A percentile compares a stretch with the other conserved stretches of the same genome.
These are phyloP conservation scores for Aspergillus ellipticus DNA, from an alignment of 495 filamentous ascomycete species.

Conservation along the genomic window DNA sequence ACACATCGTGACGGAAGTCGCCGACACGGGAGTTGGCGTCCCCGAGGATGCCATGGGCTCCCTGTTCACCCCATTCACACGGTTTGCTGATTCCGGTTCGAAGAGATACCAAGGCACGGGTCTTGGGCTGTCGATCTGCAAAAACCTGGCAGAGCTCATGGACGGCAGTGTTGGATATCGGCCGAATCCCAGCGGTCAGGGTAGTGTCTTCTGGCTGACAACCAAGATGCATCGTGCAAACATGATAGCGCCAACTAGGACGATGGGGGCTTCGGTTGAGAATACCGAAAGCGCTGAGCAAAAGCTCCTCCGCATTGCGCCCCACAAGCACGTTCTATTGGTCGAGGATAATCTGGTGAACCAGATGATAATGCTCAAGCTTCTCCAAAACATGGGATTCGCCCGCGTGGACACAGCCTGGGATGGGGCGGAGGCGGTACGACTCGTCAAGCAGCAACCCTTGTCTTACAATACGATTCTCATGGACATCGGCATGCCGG, in stretches of 20 bases:
- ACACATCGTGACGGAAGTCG: slow-evolving; percentile 52
- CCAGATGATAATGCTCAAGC: slow-evolving; percentile 59
- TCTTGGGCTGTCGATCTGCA: slow-evolving; percentile 76
- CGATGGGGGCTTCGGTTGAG: neutral
- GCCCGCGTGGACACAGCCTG: slow-evolving; percentile 48
- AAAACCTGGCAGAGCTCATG: slow-evolving; percentile 80
- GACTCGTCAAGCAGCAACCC: slow-evolving; percentile 46
- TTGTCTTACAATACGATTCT: slow-evolving; percentile 52
- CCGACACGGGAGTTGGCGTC: slow-evolving; percentile 84
- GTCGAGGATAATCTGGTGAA: slow-evolving; percentile 63
- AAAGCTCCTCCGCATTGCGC: slow-evolving; percentile 28
- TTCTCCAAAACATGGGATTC: slow-evolving; percentile 53
- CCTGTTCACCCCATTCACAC: slow-evolving; percentile 82
- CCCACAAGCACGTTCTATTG: slow-evolving; percentile 48
- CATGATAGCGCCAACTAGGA: neutral
- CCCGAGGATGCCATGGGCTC: slow-evolving; percentile 66
- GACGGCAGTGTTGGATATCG: slow-evolving; percentile 64
- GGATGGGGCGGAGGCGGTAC: slow-evolving; percentile 56
- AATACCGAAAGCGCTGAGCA: slow-evolving; percentile 6
- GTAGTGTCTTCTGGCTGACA: slow-evolving; percentile 61
- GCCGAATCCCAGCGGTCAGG: slow-evolving; percentile 47
- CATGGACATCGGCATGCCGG: slow-evolving; percentile 69
- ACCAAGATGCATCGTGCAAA: slow-evolving; percentile 42
- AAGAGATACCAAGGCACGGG: slow-evolving; percentile 79
- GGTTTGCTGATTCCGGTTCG: slow-evolving; percentile 75